Conservation (phyloP, 768 basidiomycete genomes). For the Serendipita vermifera region DNA sequence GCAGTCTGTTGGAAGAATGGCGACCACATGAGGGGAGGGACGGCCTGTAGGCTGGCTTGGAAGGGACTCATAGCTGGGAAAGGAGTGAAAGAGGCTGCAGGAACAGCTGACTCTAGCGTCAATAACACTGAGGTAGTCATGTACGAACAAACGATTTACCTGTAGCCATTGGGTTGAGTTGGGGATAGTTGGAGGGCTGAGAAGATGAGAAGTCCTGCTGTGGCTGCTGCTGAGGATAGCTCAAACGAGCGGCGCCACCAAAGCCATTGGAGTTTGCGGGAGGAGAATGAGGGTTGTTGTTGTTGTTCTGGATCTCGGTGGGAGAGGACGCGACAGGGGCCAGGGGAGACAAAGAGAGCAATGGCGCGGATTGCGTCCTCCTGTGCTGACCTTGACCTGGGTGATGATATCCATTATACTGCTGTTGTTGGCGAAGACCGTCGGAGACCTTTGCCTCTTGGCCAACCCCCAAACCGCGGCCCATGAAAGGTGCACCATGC, state of each 20-base stretch:
- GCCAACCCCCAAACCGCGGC: no score
- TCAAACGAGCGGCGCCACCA: not conserved
- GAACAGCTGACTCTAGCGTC: not conserved
- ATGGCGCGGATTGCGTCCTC: constrained; percentile 2
- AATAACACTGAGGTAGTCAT: not conserved
- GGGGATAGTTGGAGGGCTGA: not conserved
- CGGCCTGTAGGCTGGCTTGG: not conserved
- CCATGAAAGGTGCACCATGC: no score
- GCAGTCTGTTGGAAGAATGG: not conserved
- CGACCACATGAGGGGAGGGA: constrained; percentile 1
- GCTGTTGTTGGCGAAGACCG: not conserved
- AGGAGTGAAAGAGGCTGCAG: not conserved
- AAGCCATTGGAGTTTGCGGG: not conserved
- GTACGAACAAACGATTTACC: not conserved
- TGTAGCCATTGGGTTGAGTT: constrained; percentile 1
- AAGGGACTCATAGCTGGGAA: not conserved
- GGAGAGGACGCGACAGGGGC: not conserved
- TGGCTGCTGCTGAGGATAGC: not conserved
- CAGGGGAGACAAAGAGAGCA: constrained; percentile 1
- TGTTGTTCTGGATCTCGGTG: not conserved
- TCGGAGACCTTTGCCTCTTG: not conserved
- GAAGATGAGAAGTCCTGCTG: not conserved
- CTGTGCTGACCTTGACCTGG: constrained; percentile 5
- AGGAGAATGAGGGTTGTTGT: not conserved
- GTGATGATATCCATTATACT: no score